phyloP scores from a whole-genome alignment of 2,329 filamentous ascomycete species.

The Ceratocystis huliohia region DNA sequence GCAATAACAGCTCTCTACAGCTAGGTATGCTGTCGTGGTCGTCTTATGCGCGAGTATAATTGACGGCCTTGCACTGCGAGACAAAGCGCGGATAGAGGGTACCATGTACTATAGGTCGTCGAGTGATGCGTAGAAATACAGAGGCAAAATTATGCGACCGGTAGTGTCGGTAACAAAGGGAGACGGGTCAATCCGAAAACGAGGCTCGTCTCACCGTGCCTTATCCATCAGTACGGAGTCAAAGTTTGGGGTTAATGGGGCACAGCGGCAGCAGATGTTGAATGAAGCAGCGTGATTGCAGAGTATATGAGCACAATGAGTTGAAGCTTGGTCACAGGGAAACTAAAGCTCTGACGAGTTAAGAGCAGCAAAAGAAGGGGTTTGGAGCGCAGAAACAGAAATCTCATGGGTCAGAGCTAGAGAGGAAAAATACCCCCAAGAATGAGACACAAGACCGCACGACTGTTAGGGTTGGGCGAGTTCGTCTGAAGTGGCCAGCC shows the following conservation, averaged over 20 bases:
- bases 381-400: no score
- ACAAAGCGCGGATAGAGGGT: no score
- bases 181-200: constrained; percentile 16
- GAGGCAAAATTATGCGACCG: background rate
- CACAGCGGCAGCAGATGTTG: background rate
- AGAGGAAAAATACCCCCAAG: no score
- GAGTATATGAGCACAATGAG: background rate
- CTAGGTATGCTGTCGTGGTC: background rate
- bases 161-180: background rate
- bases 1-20: background rate
- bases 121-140: background rate
- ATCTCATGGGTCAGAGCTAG: no score
- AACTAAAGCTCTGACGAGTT: background rate
- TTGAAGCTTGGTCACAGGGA: background rate
- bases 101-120: background rate
- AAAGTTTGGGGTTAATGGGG: constrained; percentile 14
- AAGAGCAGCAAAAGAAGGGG: background rate
- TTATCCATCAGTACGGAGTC: constrained; percentile 20
- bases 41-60: no score
- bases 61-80: no score
- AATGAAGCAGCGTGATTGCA: background rate
- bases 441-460: no score
- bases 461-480: no score
- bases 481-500: no score
- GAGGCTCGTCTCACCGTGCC: constrained; percentile 21